These are phyloP conservation scores for Porogramme epimiltina DNA, from an alignment of 1,284 basidiomycete genomes.

Conservation along the genomic window DNA sequence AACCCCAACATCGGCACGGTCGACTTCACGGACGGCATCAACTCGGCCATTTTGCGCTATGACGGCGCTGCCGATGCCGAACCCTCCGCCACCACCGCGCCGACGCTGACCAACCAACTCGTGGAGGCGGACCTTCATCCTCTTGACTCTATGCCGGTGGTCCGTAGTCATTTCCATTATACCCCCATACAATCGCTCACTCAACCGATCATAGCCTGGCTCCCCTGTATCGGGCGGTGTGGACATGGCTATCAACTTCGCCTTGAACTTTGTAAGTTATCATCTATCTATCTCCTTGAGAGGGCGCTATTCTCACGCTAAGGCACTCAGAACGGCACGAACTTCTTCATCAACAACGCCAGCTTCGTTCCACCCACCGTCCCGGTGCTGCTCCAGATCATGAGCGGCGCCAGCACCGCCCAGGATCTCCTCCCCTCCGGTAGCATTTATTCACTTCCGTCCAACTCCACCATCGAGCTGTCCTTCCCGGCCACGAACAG, in stretches of 20 bases:
- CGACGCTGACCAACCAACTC: slow-evolving; percentile 12
- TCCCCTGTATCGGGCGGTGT: slow-evolving; percentile 27
- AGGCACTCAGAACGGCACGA: slow-evolving; percentile 4
- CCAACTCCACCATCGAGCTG: slow-evolving; percentile 36
- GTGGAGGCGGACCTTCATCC: slow-evolving; percentile 29
- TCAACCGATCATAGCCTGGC: slow-evolving; percentile 31
- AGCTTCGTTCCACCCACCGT: slow-evolving; percentile 29
- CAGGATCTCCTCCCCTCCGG: slow-evolving; percentile 33
- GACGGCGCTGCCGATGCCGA: slow-evolving; percentile 41
- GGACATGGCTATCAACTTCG: slow-evolving; percentile 31
- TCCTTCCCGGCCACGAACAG: slow-evolving; percentile 30
- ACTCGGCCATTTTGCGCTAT: slow-evolving; percentile 23
- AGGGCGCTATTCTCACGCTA: neutral
- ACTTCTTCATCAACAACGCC: slow-evolving; percentile 30
- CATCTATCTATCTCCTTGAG: neutral
- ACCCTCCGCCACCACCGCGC: slow-evolving; percentile 36
- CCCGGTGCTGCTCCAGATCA: slow-evolving; percentile 29
- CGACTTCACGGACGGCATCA: slow-evolving; percentile 37
- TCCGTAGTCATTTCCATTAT: too few relatives aligned
- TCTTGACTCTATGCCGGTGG: neutral
- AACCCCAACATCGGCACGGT: slow-evolving; percentile 32
- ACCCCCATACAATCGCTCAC: too few relatives aligned
- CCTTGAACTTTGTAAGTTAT: slow-evolving; percentile 24
- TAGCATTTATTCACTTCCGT: slow-evolving; percentile 30
- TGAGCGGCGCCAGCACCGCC: slow-evolving; percentile 30